A percentile compares a stretch with the other conserved stretches of the same genome.
phyloP scores from a whole-genome alignment of 371 early-diverging fungal genomes.

The Apophysomyces sp. region DNA sequence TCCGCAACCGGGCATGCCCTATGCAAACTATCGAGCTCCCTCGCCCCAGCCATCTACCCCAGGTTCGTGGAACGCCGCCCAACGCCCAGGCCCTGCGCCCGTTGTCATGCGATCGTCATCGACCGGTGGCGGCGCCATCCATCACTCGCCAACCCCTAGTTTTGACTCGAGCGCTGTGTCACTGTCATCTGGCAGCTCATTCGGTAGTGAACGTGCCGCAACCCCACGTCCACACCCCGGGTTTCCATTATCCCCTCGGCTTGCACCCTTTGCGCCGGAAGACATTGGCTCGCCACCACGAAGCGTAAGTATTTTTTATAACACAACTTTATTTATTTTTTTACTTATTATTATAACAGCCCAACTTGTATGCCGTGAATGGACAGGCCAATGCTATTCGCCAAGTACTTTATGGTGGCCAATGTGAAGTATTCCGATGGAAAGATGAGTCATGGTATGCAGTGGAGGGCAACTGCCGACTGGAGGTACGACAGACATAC shows the following conservation, averaged over 20 bases:
- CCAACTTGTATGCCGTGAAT: background rate
- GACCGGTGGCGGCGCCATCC: background rate
- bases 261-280: conserved; percentile 16
- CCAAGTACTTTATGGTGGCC: conserved; percentile 30
- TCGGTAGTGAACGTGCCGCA: background rate
- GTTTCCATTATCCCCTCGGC: conserved; percentile 14
- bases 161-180: background rate
- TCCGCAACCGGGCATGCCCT: background rate
- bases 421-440: conserved; percentile 51
- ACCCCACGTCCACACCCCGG: background rate
- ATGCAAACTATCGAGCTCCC: background rate
- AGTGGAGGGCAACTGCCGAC: conserved; percentile 32
- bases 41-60: background rate
- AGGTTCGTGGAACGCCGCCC: background rate
- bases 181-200: conserved; percentile 3
- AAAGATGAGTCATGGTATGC: conserved; percentile 46
- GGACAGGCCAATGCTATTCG: conserved; percentile 23
- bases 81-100: conserved; percentile 3
- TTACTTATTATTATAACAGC: background rate
- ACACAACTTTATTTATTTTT: background rate
- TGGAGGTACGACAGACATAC: conserved; percentile 35
- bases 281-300: conserved; percentile 32
- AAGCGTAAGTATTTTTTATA: conserved; percentile 21
- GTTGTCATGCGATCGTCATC: conserved; percentile 10
- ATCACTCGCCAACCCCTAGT: background rate